phyloP scores from a whole-genome alignment of 257 asterid species.

The Coffea eugenioides region DNA sequence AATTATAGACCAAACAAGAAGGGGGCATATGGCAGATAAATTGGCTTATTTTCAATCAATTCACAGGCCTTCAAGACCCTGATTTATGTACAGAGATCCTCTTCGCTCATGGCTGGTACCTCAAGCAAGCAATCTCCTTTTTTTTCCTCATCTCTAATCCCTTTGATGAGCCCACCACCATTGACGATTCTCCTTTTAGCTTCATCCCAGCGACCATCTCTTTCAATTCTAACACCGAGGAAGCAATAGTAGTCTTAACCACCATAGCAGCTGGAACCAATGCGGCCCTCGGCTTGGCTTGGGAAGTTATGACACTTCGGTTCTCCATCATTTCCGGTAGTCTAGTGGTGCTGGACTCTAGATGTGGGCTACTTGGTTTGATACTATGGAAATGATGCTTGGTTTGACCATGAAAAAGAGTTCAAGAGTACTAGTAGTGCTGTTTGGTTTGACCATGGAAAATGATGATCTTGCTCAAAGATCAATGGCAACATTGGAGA shows the following conservation, averaged over 20 bases:
- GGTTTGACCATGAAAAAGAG: no score
- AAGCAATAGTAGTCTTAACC: conserved; percentile 38
- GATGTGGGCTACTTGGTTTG: conserved; percentile 68
- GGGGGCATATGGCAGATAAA: conserved; percentile 88
- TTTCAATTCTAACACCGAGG: conserved; percentile 10
- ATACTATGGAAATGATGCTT: no score
- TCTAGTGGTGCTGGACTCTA: conserved; percentile 90
- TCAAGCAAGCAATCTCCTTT: conserved; percentile 75
- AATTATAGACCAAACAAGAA: neutral
- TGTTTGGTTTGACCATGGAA: no score
- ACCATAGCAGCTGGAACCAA: conserved; percentile 21
- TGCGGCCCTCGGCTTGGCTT: conserved; percentile 67
- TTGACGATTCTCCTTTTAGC: neutral
- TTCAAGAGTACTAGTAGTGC: conserved; percentile 56
- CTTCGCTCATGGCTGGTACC: conserved; percentile 95
- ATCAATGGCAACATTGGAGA: no score
- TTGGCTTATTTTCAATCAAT: conserved; percentile 92
- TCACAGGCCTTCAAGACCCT: conserved; percentile 73
- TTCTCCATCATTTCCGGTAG: conserved; percentile 80
- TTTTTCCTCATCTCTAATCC: conserved; percentile 40
- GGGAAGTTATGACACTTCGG: conserved; percentile 81
- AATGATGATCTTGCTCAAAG: no score
- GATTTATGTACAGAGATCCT: conserved; percentile 89
- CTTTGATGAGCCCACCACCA: conserved; percentile 19
- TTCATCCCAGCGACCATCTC: conserved; percentile 14